Evolutionary conservation across 192 early-diverging fungal species (phyloP).

Genomic region (Mortierella antarctica): DNA sequence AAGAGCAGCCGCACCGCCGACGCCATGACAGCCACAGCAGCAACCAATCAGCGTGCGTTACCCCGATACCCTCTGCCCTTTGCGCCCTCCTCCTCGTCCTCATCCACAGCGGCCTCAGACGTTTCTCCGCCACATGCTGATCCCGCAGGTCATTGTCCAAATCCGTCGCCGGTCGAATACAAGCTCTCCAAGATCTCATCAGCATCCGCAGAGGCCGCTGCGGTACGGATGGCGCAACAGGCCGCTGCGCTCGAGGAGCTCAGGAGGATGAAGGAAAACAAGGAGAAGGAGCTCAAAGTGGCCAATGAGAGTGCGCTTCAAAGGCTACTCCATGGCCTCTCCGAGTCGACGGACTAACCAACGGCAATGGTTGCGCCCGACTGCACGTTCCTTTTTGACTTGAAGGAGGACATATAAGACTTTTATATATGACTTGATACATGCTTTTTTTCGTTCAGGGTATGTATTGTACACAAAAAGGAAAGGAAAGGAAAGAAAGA

Average conservation of each 20-base stretch:
- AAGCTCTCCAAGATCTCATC: constrained; percentile 45
- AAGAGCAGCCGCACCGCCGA: background rate
- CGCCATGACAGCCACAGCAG: background rate
- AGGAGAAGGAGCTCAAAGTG: constrained; percentile 27
- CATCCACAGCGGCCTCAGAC: background rate
- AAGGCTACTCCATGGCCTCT: constrained; percentile 25
- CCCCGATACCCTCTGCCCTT: background rate
- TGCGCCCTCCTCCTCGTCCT: background rate
- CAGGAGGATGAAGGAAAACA: constrained; percentile 17
- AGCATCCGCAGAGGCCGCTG: constrained; percentile 22
- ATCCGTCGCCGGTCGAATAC: constrained; percentile 34
- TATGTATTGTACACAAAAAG: background rate
- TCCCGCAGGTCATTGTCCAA: constrained; percentile 1
- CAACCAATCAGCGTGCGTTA: background rate
- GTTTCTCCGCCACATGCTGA: background rate
- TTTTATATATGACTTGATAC: too few relatives aligned
- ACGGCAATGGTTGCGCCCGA: background rate
- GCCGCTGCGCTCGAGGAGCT: constrained; percentile 38
- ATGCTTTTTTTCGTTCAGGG: background rate
- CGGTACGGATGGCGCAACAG: constrained; percentile 44
- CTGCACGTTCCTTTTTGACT: background rate
- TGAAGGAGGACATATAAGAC: background rate
- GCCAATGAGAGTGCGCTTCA: constrained; percentile 29
- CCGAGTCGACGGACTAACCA: background rate
- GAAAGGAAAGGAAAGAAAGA: background rate